Percentiles rank a stretch among this genome's conserved stretches.
Conservation (phyloP, 164 flowering plant genomes). For the Magnolia officinalis region DNA sequence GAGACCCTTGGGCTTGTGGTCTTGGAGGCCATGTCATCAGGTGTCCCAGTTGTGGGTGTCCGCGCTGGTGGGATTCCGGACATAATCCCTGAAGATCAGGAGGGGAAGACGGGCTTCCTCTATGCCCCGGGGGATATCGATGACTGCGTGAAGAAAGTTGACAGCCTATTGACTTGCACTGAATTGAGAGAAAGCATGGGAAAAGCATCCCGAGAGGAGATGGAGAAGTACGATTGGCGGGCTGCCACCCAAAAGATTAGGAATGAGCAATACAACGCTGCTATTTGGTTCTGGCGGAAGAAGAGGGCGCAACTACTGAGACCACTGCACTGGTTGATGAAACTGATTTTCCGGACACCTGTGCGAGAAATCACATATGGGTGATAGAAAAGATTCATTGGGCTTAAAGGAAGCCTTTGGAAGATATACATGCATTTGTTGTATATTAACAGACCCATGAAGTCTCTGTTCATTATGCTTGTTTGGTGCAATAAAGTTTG, state of each 20-base stretch:
- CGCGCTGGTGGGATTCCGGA: slow-evolving; percentile 97
- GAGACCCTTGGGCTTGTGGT: slow-evolving; percentile 98
- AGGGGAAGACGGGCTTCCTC: slow-evolving; percentile 75
- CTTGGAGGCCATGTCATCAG: slow-evolving; percentile 95
- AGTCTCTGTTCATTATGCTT: too few relatives aligned
- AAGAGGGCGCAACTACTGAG: slow-evolving; percentile 60
- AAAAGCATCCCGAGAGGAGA: slow-evolving; percentile 76
- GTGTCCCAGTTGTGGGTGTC: slow-evolving; percentile 86
- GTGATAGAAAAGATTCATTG: slow-evolving; percentile 18
- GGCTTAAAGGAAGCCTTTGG: neutral
- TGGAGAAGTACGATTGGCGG: slow-evolving; percentile 91
- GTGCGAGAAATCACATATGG: slow-evolving; percentile 50
- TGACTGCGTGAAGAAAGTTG: slow-evolving; percentile 77
- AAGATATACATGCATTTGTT: neutral
- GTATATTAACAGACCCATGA: neutral
- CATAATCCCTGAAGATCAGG: slow-evolving; percentile 74
- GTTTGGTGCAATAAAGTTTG: neutral
- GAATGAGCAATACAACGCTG: slow-evolving; percentile 88
- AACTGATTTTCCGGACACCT: slow-evolving; percentile 46
- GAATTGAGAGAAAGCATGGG: slow-evolving; percentile 74
- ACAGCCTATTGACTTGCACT: slow-evolving; percentile 43
- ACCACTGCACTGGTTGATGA: slow-evolving; percentile 69
- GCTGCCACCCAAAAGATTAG: slow-evolving; percentile 83
- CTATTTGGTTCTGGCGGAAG: slow-evolving; percentile 97
- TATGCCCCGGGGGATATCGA: slow-evolving; percentile 77